A percentile compares a stretch with the other conserved stretches of the same genome.
These are phyloP conservation scores for Auriculariales sp. DNA, from an alignment of 768 basidiomycete species.

Conservation along the genomic window DNA sequence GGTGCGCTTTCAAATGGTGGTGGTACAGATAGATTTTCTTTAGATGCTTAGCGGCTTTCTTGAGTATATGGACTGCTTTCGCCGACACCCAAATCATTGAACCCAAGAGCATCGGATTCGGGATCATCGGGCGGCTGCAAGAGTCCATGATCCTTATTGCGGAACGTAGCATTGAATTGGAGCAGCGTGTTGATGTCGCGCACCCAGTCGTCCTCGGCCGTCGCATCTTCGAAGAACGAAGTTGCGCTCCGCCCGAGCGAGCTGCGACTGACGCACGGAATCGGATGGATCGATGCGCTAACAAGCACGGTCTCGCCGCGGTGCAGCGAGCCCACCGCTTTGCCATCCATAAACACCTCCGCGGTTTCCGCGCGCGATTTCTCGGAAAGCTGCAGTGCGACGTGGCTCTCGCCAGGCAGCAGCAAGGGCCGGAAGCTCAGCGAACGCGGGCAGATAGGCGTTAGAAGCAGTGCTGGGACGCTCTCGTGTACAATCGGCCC, in stretches of 20 bases:
- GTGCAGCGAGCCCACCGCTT: slow-evolving; percentile 64
- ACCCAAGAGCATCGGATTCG: too few relatives aligned
- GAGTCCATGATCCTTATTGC: slow-evolving; percentile 44
- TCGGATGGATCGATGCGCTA: slow-evolving; percentile 73
- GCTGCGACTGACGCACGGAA: slow-evolving; percentile 84
- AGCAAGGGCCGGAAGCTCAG: slow-evolving; percentile 85
- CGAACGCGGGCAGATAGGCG: slow-evolving; percentile 91
- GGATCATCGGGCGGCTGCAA: not conserved
- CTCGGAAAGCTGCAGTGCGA: slow-evolving; percentile 45
- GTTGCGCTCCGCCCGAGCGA: slow-evolving; percentile 37
- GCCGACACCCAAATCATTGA: too few relatives aligned
- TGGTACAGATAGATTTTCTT: too few relatives aligned
- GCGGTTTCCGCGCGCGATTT: slow-evolving; percentile 65
- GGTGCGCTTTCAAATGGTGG: too few relatives aligned
- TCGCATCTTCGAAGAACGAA: slow-evolving; percentile 10
- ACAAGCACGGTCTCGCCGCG: slow-evolving; percentile 81
- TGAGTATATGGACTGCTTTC: too few relatives aligned
- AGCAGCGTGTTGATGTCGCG: slow-evolving; percentile 88
- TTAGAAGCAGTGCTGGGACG: slow-evolving; percentile 75
- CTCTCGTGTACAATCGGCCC: slow-evolving; percentile 95
- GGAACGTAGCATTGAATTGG: slow-evolving; percentile 88
- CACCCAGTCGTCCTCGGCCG: slow-evolving; percentile 91
- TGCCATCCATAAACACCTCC: slow-evolving; percentile 88
- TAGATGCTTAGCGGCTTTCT: too few relatives aligned
- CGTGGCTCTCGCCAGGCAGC: slow-evolving; percentile 39